These are phyloP conservation scores for Vickermania ingenoplastis DNA, from an alignment of 208 protist species.

Conservation along the genomic window DNA sequence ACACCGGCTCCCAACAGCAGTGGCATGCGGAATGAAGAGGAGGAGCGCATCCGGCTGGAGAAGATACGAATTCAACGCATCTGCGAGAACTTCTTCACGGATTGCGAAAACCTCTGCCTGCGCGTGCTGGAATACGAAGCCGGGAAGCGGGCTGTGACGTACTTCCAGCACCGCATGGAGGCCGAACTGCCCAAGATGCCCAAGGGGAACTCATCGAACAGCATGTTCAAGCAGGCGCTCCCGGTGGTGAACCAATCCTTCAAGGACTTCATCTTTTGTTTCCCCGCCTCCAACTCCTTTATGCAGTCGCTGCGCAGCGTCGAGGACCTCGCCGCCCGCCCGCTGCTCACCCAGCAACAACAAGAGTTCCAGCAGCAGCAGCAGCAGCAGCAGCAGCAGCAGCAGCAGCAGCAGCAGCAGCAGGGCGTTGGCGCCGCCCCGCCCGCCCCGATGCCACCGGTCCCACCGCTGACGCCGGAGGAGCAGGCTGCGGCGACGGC, in stretches of 20 bases:
- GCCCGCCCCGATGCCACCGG: neutral
- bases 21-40: constrained; percentile 42
- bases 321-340: constrained; percentile 44
- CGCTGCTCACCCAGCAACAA: neutral
- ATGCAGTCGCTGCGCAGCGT: constrained; percentile 37
- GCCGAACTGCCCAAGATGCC: neutral
- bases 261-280: constrained; percentile 86
- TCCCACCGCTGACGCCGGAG: no score
- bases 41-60: constrained; percentile 24
- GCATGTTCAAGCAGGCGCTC: neutral
- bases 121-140: constrained; percentile 80
- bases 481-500: neutral
- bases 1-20: constrained; percentile 29
- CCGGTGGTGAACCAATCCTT: constrained; percentile 53
- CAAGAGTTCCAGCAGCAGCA: neutral
- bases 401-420: neutral
- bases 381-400: neutral
- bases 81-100: constrained; percentile 7
- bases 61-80: constrained; percentile 9
- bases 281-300: constrained; percentile 71
- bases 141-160: constrained; percentile 84
- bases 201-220: neutral
- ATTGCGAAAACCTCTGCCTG: constrained; percentile 67
- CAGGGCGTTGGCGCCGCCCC: neutral
- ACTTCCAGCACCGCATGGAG: constrained; percentile 6